These are phyloP conservation scores for Bassia scoparia DNA, from an alignment of 148 eudicot genomes.

Conservation along the genomic window DNA sequence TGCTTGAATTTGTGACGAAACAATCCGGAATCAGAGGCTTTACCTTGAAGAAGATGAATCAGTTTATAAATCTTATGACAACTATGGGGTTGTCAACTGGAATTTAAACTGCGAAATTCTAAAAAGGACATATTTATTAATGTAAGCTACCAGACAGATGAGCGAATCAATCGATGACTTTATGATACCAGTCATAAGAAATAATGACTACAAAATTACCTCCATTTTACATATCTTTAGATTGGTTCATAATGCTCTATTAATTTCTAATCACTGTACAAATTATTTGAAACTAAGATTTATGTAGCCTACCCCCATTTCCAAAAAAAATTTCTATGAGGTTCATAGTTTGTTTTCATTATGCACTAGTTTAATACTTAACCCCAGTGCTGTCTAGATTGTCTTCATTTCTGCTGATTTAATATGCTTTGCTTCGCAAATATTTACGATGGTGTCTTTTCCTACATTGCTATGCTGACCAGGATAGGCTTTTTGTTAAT, in stretches of 20 bases:
- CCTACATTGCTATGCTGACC: not conserved
- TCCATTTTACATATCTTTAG: not conserved
- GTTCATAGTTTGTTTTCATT: not conserved
- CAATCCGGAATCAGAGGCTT: too few relatives aligned
- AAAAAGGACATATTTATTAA: not conserved
- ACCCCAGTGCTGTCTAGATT: not conserved
- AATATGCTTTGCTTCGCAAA: not conserved
- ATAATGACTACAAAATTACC: too few relatives aligned
- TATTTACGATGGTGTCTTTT: slow-evolving; percentile 8
- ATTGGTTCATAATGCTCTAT: not conserved
- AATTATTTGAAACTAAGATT: not conserved
- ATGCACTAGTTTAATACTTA: not conserved
- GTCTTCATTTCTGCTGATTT: not conserved
- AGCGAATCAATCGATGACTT: too few relatives aligned
- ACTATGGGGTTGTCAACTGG: not conserved
- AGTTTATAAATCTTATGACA: not conserved
- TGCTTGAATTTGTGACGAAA: too few relatives aligned
- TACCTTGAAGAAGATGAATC: not conserved
- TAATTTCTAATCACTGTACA: not conserved
- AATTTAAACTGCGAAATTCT: not conserved
- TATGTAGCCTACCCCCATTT: too few relatives aligned
- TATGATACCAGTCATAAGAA: too few relatives aligned
- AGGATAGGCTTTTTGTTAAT: not conserved
- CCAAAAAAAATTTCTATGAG: not conserved
- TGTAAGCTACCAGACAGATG: not conserved